These are phyloP conservation scores for Tylopilus rubrobrunneus DNA, from an alignment of 768 basidiomycete genomes.

Conservation along the genomic window DNA sequence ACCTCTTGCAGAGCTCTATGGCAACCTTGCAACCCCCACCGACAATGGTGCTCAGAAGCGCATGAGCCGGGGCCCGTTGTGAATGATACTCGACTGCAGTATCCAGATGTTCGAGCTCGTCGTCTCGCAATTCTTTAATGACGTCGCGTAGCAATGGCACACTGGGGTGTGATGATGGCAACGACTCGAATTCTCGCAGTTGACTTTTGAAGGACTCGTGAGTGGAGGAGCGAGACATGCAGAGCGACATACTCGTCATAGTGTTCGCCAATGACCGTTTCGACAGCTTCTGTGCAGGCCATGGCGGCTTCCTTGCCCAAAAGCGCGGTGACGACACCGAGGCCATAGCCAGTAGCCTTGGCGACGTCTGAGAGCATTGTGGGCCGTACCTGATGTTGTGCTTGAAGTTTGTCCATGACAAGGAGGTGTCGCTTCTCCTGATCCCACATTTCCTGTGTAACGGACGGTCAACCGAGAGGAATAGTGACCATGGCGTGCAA, in stretches of 20 bases:
- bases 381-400: conserved; percentile 81
- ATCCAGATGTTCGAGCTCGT: conserved; percentile 92
- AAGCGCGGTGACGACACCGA: conserved; percentile 82
- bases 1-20: conserved; percentile 82
- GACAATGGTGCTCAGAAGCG: conserved; percentile 79
- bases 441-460: conserved; percentile 90
- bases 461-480: conserved; percentile 2
- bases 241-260: conserved; percentile 84
- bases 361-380: conserved; percentile 82
- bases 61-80: conserved; percentile 89
- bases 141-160: conserved; percentile 68
- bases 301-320: conserved; percentile 93
- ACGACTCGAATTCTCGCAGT: conserved; percentile 63
- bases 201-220: conserved; percentile 50
- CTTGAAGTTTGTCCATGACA: conserved; percentile 81
- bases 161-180: conserved; percentile 71
- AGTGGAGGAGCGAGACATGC: background rate
- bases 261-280: conserved; percentile 97
- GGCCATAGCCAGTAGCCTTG: conserved; percentile 80
- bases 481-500: background rate
- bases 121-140: conserved; percentile 84
- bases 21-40: conserved; percentile 86
- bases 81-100: conserved; percentile 85
- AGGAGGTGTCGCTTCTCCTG: conserved; percentile 89
- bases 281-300: conserved; percentile 98